Evolutionary conservation across 2,329 filamentous ascomycete species (phyloP), one percentile per base, ranked within the genome.

Genomic region (Sporothrix euskadiensis): DNA sequence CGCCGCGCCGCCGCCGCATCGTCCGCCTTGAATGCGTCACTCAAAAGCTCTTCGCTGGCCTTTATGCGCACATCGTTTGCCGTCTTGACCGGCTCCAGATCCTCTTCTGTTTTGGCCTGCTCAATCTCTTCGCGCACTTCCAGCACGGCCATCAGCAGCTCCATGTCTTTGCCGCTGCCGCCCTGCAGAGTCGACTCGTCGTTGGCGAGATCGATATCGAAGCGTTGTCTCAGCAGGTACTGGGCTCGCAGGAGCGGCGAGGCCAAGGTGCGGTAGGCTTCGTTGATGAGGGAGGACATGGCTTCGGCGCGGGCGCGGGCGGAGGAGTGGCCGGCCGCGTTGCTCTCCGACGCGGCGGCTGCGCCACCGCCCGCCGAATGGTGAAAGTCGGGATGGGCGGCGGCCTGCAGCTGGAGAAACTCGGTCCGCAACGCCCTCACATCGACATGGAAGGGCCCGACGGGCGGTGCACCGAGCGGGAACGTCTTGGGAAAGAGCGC

Each of bases 401-500:
- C 86, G 22, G 90, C 88, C 83, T 99, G 96, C 0, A 98, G 88
- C 74, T 89, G 88, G 16, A 98, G 89, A 83, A 97, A 98, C 80
- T 99, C 96, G 76, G 88, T 88, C 69, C 93, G 92, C 26, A 98
- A 88, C 19, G 88, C 84, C 73, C 87, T 85, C 14, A 88, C 80
- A 80, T 97, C 87, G 79, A 98, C 89, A 16, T 85, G 82, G 86
- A 98, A 99, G 74, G 90, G 86, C 0, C 94, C 91, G 0, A 79
- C 72, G 0, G 95, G 95, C 0, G 96, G 96, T 0, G 94, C 92
- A 1, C 95, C 95, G 0, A 81, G 71, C 0, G 94, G 89, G 3
- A 98, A 87, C 3, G 94, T 92, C 44, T 87, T 80, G 1, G 94
- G 94, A 85, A 99, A 99, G 83, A 98, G 89, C 73, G 91, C 89